phyloP scores from a whole-genome alignment of 2,329 filamentous ascomycete species.

The Fusarium odoratissimum region DNA sequence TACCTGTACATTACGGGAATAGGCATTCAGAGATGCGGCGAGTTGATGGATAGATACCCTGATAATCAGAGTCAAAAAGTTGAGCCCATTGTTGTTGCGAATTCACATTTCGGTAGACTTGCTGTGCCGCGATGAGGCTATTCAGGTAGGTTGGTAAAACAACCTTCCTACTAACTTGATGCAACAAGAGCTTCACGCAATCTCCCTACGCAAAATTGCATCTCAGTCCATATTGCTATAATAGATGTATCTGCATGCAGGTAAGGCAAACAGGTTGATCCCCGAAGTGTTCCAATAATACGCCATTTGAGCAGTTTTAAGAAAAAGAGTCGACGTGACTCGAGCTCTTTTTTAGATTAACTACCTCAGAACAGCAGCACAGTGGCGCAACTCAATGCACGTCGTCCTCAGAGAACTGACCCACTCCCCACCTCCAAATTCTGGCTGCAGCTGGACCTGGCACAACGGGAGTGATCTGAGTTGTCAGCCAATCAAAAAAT shows the following conservation, averaged over 20 bases:
- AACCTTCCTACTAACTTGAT: background rate
- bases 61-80: constrained; percentile 28
- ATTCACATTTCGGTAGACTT: background rate
- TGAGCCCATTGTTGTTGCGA: constrained; percentile 6
- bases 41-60: constrained; percentile 16
- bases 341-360: background rate
- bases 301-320: background rate
- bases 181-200: background rate
- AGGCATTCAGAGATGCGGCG: constrained; percentile 5
- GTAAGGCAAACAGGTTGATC: background rate
- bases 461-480: constrained; percentile 28
- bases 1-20: constrained; percentile 42
- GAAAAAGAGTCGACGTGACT: no score
- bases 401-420: background rate
- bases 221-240: background rate
- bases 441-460: background rate
- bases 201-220: background rate
- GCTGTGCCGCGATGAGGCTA: background rate
- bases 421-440: constrained; percentile 15
- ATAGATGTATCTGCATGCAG: background rate
- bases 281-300: background rate
- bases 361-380: background rate
- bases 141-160: background rate
- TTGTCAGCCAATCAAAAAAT: constrained; percentile 38
- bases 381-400: background rate